These are phyloP conservation scores for Kregervanrija delftensis DNA, from an alignment of 805 yeast species.

Conservation along the genomic window DNA sequence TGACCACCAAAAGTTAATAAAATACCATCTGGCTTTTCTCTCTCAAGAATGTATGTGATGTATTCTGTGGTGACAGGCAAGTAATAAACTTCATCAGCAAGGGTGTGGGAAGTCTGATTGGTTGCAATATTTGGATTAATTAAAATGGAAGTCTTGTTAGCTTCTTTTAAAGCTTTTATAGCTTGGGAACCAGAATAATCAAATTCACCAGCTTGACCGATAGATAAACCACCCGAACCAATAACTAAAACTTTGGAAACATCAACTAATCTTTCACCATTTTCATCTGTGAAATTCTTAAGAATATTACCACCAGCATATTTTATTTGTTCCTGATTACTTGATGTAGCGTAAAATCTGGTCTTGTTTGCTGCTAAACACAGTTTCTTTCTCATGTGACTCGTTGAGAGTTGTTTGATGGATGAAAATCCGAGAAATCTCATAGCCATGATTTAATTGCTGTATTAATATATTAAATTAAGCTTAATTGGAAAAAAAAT, in stretches of 20 bases:
- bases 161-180: constrained; percentile 89
- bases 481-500: too few species aligned
- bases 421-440: too few species aligned
- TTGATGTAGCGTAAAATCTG: too few species aligned
- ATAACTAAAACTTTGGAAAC: constrained; percentile 83
- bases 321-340: constrained; percentile 5
- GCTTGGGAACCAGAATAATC: constrained; percentile 98
- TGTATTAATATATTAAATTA: too few species aligned
- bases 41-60: constrained; percentile 88
- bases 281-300: constrained; percentile 49
- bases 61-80: constrained; percentile 97
- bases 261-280: constrained; percentile 65
- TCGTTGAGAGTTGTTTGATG: too few species aligned
- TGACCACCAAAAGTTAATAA: constrained; percentile 97
- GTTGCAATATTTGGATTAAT: constrained; percentile 97
- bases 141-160: constrained; percentile 75
- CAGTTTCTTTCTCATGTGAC: too few species aligned
- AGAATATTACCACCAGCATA: constrained; percentile 63
- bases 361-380: too few species aligned
- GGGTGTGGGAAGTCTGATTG: constrained; percentile 89
- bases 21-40: constrained; percentile 95
- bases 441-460: too few species aligned
- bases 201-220: constrained; percentile 98
- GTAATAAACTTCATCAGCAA: constrained; percentile 93
- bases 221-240: constrained; percentile 96